Percentiles rank a stretch among this genome's conserved stretches.
These are phyloP conservation scores for Solanum raphanifolium DNA, from an alignment of 257 asterid species.

Conservation along the genomic window DNA sequence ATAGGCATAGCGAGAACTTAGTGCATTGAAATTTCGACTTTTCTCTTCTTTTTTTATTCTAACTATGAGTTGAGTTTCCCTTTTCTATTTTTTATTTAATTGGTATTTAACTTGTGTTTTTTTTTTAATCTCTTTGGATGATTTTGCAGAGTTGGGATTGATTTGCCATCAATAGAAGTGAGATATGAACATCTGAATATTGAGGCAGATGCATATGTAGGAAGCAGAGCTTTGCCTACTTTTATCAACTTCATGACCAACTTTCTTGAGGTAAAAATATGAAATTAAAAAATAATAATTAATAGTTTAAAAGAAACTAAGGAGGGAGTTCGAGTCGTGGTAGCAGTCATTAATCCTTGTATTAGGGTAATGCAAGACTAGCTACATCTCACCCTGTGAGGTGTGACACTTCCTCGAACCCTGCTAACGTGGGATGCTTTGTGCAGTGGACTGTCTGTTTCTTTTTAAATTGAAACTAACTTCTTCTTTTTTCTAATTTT, in stretches of 20 bases:
- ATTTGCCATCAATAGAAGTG: not conserved
- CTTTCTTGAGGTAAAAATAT: not conserved
- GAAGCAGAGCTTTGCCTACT: slow-evolving; percentile 1
- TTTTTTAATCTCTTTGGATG: not conserved
- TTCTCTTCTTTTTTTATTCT: too few species aligned
- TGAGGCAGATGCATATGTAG: not conserved
- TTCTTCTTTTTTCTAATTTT: not conserved
- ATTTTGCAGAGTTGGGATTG: not conserved
- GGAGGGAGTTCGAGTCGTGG: not conserved
- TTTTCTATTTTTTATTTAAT: not conserved
- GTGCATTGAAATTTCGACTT: not conserved
- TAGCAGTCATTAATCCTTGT: not conserved
- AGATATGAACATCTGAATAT: not conserved
- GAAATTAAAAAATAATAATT: not conserved
- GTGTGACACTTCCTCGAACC: not conserved
- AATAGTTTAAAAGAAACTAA: not conserved
- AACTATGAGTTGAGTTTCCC: not conserved
- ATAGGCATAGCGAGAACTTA: not conserved
- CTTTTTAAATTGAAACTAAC: not conserved
- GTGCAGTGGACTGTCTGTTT: not conserved
- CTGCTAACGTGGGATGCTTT: not conserved
- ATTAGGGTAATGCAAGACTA: not conserved
- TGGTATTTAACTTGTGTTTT: not conserved
- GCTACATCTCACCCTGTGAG: not conserved
- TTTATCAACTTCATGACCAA: not conserved